phyloP scores from a whole-genome alignment of 495 filamentous ascomycete species.

The Penicillium taxi region DNA sequence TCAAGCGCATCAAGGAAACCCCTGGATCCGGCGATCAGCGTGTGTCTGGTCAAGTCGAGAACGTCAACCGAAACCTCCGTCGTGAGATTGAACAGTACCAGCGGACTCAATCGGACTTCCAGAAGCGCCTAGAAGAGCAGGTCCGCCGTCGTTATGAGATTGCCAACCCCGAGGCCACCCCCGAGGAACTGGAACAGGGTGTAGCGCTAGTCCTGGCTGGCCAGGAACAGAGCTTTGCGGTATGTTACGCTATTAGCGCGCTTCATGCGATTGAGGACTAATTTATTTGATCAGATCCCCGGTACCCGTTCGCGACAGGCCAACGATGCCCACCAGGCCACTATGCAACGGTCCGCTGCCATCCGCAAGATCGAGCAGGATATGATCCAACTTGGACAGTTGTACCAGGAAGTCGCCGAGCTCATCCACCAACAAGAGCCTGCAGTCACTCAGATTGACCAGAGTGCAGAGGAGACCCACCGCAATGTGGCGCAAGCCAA shows the following conservation, averaged over 20 bases:
- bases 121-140: slow-evolving; percentile 68
- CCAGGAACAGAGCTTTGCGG: slow-evolving; percentile 68
- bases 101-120: slow-evolving; percentile 64
- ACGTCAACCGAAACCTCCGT: slow-evolving; percentile 69
- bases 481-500: slow-evolving; percentile 75
- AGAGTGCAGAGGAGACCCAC: slow-evolving; percentile 69
- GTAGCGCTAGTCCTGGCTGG: slow-evolving; percentile 60
- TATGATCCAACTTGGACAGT: slow-evolving; percentile 72
- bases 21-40: slow-evolving; percentile 60
- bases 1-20: slow-evolving; percentile 71
- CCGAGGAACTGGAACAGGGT: slow-evolving; percentile 69
- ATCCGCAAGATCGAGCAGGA: slow-evolving; percentile 86
- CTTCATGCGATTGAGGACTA: background rate
- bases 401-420: slow-evolving; percentile 79
- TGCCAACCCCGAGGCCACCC: slow-evolving; percentile 74
- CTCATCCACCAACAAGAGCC: slow-evolving; percentile 78
- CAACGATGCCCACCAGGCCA: slow-evolving; percentile 64
- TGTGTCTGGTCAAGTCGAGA: slow-evolving; percentile 70
- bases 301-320: slow-evolving; percentile 74
- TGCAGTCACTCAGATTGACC: slow-evolving; percentile 67
- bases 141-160: slow-evolving; percentile 85
- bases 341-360: slow-evolving; percentile 75
- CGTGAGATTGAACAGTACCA: slow-evolving; percentile 73
- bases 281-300: slow-evolving; percentile 38
- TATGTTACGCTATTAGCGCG: slow-evolving; percentile 10